Base-by-base conservation (phyloP, 2,329 filamentous ascomycete genomes). In the Aspergillus uvarum region DNA sequence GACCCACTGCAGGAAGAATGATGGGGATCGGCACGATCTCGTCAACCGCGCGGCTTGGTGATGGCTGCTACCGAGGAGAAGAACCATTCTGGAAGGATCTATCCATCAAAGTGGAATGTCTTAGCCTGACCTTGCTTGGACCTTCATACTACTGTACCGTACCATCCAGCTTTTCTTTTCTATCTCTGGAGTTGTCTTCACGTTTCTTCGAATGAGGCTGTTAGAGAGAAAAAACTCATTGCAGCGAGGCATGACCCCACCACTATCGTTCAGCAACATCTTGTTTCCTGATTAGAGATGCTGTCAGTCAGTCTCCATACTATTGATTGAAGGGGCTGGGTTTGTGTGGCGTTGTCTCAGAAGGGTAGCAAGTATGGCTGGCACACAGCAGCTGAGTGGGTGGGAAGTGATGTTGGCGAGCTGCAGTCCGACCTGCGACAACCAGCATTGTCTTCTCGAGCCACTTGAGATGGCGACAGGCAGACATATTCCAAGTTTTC, bases 1-100 rank as follows among this genome's bases (percentile, higher is more conserved):
- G 64, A 67, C 64, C 66, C 66, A 67, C 64, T 19, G 49, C 22
- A 47, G 12, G 31, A 58, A 22, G 47, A 51, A 49, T 53, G 50
- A 56, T 57, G 57, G 59, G 56, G 64, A 64, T 67, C 64, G 55
- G 52, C 58, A 53, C 31, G 35, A 19, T 22, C 47, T 21, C 47
- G 57, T 59, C 54, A 61, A 52, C 59, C 55, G 60, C 56, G 51
- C 31, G 38, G 32, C 29, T 24, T 52, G 21, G 51, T 31, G 12
- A 8, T 7, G 16, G 38, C 16, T 35, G 32, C 32, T 35, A 16
- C 11, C 32, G 32, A 35, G 32, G 10, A 2, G 32, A 4, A 35
- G 32, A 44, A n/a, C 38, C 38, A 44, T 44, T 44, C 38, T 44
- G 38, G 38, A 44, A 44, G 16, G n/a, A 44, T 44, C 38, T 6